A percentile compares a stretch with the other conserved stretches of the same genome.
Evolutionary conservation across 352 stramenopile genomes (phyloP).

Genomic region (Lagenidium giganteum): DNA sequence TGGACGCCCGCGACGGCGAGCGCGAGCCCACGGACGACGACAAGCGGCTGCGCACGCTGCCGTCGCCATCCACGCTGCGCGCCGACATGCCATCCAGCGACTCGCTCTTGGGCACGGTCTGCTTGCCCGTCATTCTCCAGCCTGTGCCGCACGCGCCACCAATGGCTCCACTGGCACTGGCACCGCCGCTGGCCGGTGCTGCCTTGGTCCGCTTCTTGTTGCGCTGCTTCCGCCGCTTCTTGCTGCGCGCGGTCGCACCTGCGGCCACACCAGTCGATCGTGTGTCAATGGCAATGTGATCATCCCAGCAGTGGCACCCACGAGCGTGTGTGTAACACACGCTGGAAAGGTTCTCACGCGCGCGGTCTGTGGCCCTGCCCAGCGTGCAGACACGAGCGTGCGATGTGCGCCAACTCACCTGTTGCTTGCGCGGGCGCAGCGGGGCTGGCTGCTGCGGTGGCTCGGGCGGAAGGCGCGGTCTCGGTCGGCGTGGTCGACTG

Average conservation of each 20-base stretch:
- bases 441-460: too few species aligned
- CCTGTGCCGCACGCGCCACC: neutral
- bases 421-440: too few species aligned
- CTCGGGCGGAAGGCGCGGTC: too few species aligned
- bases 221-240: slow-evolving; percentile 20
- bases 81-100: slow-evolving; percentile 24
- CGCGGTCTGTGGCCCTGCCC: too few species aligned
- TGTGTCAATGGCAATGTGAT: too few species aligned
- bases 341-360: too few species aligned
- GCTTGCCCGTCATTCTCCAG: neutral
- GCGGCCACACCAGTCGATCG: too few species aligned
- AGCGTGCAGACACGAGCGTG: too few species aligned
- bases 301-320: too few species aligned
- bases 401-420: too few species aligned
- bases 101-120: slow-evolving; percentile 15
- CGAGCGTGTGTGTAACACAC: too few species aligned
- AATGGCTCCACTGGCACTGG: slow-evolving; percentile 3
- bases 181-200: neutral
- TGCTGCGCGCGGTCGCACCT: slow-evolving; percentile 8
- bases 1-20: neutral
- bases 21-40: slow-evolving; percentile 11
- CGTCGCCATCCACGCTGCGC: slow-evolving; percentile 7
- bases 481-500: too few species aligned
- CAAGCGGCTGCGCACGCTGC: slow-evolving; percentile 18
- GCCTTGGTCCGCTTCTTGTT: slow-evolving; percentile 14